Base-by-base conservation (phyloP, 2,329 filamentous ascomycete species). In the Metarhizium brunneum region DNA sequence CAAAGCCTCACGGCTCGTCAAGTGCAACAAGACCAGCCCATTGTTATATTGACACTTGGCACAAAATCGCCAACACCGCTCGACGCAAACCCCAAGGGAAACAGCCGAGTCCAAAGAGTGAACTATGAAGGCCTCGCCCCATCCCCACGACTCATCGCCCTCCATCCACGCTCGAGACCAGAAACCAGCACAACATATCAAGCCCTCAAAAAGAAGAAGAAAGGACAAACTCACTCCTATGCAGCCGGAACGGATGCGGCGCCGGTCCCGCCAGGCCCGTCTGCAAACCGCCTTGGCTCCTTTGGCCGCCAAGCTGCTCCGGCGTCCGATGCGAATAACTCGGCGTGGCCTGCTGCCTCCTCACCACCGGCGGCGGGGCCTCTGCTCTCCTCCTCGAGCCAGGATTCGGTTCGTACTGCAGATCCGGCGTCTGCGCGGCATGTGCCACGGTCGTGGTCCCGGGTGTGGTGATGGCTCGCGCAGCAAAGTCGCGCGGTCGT, bases 171-270 rank as follows among this genome's bases (percentile, higher is more conserved):
- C 16, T 20, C 42, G 7, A 45, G 25, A 6, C 42, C 14, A 18
- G 2, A 20, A 20, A 1, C 42, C 42, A 11, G 16, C 18, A 18
- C n/a, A 2, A 11, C 3, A 18, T 11, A 20, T 6, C 42, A 45
- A 20, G 18, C 8, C 42, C 2, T 16, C 40, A 1, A 18, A 43
- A 43, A 2, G 14, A n/a, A 16, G 18, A 4, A 6, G 16, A 45
- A 45, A 20, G 6, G 42, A 10, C 42, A 45, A 20, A 69, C 70
- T 70, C 56, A 72, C 70, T 65, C 60, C 68, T 64, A 53, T 71
- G 69, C 2, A 71, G 61, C 18, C 70, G 68, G 57, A 72, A 72
- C 0, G 70, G 70, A 63, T 72, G 68, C 43, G 66, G 66, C 30
- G 65, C 65, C 25, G 68, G 68, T 47, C 60, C 65, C 52, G 59